Evolutionary conservation across 2,329 filamentous ascomycete species (phyloP), one percentile per base, ranked within the genome.

Genomic region (Lachnellula arida): DNA sequence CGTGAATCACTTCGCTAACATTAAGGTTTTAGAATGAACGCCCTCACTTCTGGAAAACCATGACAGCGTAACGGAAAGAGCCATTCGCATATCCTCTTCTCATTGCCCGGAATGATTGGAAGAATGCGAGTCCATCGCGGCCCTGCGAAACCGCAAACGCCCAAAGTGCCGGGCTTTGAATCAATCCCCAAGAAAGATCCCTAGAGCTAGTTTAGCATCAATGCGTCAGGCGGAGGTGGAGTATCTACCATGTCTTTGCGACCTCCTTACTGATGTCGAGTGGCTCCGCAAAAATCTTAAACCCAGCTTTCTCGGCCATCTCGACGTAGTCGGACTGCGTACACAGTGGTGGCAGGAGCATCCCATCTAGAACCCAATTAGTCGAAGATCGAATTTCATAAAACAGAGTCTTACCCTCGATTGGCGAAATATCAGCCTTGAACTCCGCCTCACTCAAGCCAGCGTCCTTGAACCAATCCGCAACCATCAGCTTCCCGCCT

Each of bases 51-150:
- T 75, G 68, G 62, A 84, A 83, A 14, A 74, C 75, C 75, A 84
- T 80, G 11, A 84, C 78, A 17, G 79, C 79, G 63, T 84, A 85
- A 39, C 76, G 72, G 65, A 85, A 84, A 8, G 74, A 79, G 5
- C 79, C 80, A 56, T 83, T 82, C 0, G 77, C 76, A 63, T 83
- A 84, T 0, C 81, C 81, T 56, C 81, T 73, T 59, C 80, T 73
- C 81, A 84, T 84, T 6, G 81, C 81, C 15, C 81, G 74, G 70
- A 85, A 85, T 1, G 81, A 78, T 66, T 84, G 81, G 55, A 85
- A 68, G 60, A 84, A 85, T 4, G 81, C 80, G 43, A 85, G 76
- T 2, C 80, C 81, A 60, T 85, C 81, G 49, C 81, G 71, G 11
- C 81, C 81, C 62, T 84, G 81, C 22, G 79, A 78, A 43, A 84